Base-by-base conservation (phyloP, 805 yeast genomes). In the Yarrowia deformans region DNA sequence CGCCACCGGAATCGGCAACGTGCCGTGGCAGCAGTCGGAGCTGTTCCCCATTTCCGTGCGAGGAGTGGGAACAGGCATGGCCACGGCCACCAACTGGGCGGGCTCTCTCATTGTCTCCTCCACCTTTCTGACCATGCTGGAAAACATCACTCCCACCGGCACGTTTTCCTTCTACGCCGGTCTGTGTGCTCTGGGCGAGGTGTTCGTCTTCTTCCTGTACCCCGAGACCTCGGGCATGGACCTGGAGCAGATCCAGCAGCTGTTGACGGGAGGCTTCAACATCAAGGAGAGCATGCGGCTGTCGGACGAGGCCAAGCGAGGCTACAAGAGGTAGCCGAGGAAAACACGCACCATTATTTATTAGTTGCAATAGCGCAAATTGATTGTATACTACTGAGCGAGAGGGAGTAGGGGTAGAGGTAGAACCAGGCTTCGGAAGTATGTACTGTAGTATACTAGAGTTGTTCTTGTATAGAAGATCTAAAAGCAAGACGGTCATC, bases 1-100 rank as follows among this genome's bases (percentile, higher is more conserved):
- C 77, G 97, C 98, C 61, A 82, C 91, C 73, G 98, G 98, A 73
- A 91, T 93, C 73, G 99, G 99, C 80, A 93, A 94, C 78, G 95
- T 92, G 69, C 98, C 98, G 69, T 94, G 99, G 99, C 97, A 94
- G 77, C 98, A 95, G 77, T 90, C 94, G 69, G 99, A 94, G 80
- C 82, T 94, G 76, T 93, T 95, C 81, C 95, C 98, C 43, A 97
- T 93, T 83, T 86, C 88, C 71, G 97, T 94, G 42, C 87, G 99
- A 78, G 97, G 97, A 70, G 84, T 92, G 58, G 98, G 98, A 71
- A 88, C 93, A 10, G 91, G 97, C 70, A 89, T 87, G 75, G 93
- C 97, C 1, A 91, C 98, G 13, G 94, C 95, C 16, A 88, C 93
- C 54, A 94, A 94, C 81, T 94, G 99, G 99, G 87, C 92, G 7